Percentiles rank a stretch among this genome's conserved stretches.
Evolutionary conservation across 352 stramenopile genomes (phyloP).

Genomic region (Phytophthora gonapodyides): DNA sequence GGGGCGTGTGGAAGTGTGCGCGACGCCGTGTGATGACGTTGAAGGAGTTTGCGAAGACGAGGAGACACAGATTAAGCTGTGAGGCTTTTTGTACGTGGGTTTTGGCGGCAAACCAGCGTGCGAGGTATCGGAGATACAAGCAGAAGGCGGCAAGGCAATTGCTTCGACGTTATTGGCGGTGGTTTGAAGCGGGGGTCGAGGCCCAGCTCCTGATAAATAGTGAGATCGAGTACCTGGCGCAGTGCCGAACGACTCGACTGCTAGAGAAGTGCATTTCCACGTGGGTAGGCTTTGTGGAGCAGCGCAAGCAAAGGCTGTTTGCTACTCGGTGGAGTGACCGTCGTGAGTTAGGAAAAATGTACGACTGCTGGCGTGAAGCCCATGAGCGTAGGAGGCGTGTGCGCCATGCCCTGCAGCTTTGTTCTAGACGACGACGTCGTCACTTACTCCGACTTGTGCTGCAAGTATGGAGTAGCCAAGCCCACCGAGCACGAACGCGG

Average conservation of each 20-base stretch:
- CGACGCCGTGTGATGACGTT: conserved; percentile 2
- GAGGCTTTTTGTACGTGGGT: conserved; percentile 26
- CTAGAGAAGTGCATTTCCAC: conserved; percentile 7
- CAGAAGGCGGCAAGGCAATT: conserved; percentile 11
- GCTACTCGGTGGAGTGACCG: conserved; percentile 29
- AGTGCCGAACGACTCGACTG: conserved; percentile 1
- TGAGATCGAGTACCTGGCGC: conserved; percentile 10
- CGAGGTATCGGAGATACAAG: conserved; percentile 15
- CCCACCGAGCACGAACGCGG: not conserved
- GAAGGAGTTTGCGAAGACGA: conserved; percentile 10
- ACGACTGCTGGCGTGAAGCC: conserved; percentile 25
- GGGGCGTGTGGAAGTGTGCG: conserved; percentile 19
- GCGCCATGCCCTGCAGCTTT: conserved; percentile 23
- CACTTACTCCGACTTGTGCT: conserved; percentile 15
- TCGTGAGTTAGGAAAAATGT: conserved; percentile 19
- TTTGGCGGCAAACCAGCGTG: conserved; percentile 1
- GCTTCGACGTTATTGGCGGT: conserved; percentile 29
- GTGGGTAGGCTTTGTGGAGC: conserved; percentile 29
- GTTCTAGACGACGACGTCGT: conserved; percentile 23
- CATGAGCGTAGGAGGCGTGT: conserved; percentile 14
- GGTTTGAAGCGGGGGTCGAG: conserved; percentile 16
- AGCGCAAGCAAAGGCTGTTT: conserved; percentile 25
- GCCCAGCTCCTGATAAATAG: conserved; percentile 11
- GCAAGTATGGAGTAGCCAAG: conserved; percentile 12
- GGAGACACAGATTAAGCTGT: conserved; percentile 5